Evolutionary conservation across 352 stramenopile species (phyloP).

Genomic region (Globisporangium radiosum): DNA sequence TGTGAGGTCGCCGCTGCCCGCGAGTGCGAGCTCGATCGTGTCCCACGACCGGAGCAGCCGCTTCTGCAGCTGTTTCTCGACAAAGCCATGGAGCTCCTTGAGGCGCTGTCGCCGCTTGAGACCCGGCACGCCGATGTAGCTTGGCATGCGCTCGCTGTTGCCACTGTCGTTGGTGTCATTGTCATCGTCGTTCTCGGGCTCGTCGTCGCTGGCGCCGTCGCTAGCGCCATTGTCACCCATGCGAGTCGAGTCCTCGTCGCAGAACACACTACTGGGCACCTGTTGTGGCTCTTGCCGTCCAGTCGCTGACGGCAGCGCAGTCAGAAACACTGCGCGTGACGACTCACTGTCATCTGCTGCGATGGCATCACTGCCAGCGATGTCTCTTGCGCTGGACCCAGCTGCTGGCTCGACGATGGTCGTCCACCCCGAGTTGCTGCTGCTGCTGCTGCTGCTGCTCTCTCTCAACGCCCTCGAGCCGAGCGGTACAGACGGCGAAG

Average conservation of each 20-base stretch:
- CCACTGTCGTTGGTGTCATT: neutral
- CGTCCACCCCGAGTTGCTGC: neutral
- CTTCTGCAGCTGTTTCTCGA: slow-evolving; percentile 60
- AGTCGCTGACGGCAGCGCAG: slow-evolving; percentile 9
- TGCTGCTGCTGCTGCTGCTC: neutral
- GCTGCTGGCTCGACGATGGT: no score
- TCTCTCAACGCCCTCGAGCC: neutral
- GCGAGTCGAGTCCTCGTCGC: neutral
- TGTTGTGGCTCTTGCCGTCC: no score
- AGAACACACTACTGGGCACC: neutral
- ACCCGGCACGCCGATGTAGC: slow-evolving; percentile 19
- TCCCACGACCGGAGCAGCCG: slow-evolving; percentile 63
- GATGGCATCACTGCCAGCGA: no score
- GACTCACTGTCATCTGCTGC: no score
- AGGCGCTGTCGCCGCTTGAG: slow-evolving; percentile 45
- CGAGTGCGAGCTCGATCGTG: slow-evolving; percentile 65
- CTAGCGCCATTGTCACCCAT: slow-evolving; percentile 13
- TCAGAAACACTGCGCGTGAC: slow-evolving; percentile 13
- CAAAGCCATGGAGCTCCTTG: slow-evolving; percentile 57
- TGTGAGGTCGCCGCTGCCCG: slow-evolving; percentile 57
- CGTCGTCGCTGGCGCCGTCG: slow-evolving; percentile 11
- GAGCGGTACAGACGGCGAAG: neutral
- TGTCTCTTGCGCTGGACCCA: no score
- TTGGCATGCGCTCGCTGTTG: neutral
- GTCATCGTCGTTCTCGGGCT: slow-evolving; percentile 8